Conservation (phyloP, 169 alveolate genomes). For the Eimeria praecox region DNA sequence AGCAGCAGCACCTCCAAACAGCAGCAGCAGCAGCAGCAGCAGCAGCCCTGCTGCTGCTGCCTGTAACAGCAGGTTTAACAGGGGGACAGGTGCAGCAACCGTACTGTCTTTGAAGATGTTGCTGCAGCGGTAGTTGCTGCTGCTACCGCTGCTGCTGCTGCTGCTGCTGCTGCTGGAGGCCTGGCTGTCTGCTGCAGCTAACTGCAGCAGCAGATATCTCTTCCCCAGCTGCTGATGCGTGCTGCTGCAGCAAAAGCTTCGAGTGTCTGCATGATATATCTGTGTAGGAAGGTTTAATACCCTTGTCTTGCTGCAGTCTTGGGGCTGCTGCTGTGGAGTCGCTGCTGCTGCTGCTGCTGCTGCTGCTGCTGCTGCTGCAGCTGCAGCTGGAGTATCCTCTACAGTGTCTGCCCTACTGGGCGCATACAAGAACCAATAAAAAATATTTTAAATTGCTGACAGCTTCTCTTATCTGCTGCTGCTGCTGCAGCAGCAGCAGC, state of each 20-base stretch:
- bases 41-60: not conserved
- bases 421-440: not conserved
- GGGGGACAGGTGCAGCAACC: not conserved
- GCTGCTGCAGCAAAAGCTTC: not conserved
- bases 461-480: not conserved
- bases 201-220: not conserved
- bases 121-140: slow-evolving; percentile 12
- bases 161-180: slow-evolving; percentile 18
- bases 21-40: slow-evolving; percentile 13
- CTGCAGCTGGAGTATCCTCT: not conserved
- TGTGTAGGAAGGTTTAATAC: not conserved
- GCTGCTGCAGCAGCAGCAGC: not conserved
- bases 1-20: slow-evolving; percentile 4
- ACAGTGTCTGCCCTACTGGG: not conserved
- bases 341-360: slow-evolving; percentile 36
- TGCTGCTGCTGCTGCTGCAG: slow-evolving; percentile 10
- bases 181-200: slow-evolving; percentile 15
- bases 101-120: not conserved
- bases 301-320: slow-evolving; percentile 27
- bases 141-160: slow-evolving; percentile 6
- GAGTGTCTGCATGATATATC: not conserved
- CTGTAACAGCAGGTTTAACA: not conserved
- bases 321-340: slow-evolving; percentile 33
- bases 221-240: not conserved
- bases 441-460: not conserved